phyloP scores from a whole-genome alignment of 805 yeast species.

The Blastobotrys terrestris region DNA sequence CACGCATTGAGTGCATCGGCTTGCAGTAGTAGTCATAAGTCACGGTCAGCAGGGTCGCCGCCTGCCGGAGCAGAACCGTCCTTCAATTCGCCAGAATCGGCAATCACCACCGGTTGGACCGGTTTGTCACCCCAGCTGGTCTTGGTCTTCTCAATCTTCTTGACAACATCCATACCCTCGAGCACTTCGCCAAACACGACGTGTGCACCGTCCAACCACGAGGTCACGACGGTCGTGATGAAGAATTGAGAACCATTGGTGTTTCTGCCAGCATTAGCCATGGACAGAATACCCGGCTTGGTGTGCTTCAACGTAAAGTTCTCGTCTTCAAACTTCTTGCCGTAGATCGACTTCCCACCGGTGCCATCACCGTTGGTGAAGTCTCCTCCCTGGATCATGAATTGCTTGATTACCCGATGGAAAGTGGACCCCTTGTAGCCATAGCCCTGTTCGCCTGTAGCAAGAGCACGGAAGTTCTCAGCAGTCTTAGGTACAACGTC shows the following conservation, averaged over 20 bases:
- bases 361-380: constrained; percentile 55
- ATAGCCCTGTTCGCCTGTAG: constrained; percentile 66
- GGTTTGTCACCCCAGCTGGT: constrained; percentile 74
- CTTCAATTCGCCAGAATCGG: constrained; percentile 60
- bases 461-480: constrained; percentile 78
- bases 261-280: constrained; percentile 71
- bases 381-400: constrained; percentile 88
- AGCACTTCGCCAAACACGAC: constrained; percentile 95
- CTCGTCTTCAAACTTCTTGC: constrained; percentile 70
- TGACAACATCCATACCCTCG: constrained; percentile 74
- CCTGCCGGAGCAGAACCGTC: constrained; percentile 14
- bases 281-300: constrained; percentile 61
- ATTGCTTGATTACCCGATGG: constrained; percentile 67
- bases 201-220: constrained; percentile 91
- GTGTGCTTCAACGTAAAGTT: constrained; percentile 52
- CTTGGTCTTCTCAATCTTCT: constrained; percentile 64
- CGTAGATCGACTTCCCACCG: constrained; percentile 79
- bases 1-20: constrained; percentile 6
- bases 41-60: constrained; percentile 18
- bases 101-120: constrained; percentile 53
- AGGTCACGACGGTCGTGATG: constrained; percentile 83
- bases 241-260: constrained; percentile 90
- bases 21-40: constrained; percentile 21
- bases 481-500: constrained; percentile 81
- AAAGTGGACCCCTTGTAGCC: constrained; percentile 60